Conservation (phyloP, 257 asterid genomes). For the Lycium ferocissimum region DNA sequence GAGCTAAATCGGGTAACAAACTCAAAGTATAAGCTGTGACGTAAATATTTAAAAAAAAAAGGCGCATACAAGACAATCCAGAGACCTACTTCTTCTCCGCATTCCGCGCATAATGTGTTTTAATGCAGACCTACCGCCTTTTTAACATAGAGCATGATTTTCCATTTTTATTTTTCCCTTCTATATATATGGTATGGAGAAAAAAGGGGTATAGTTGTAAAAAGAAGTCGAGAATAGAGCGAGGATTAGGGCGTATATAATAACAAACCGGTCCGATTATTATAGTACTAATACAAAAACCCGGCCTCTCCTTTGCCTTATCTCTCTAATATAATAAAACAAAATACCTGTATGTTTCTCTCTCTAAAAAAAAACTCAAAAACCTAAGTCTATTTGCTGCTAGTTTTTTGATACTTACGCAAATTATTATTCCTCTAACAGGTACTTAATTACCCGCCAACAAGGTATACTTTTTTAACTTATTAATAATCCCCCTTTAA, state of each 20-base stretch:
- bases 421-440: constrained; percentile 8
- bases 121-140: no score
- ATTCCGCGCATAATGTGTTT: no score
- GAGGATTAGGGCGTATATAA: neutral
- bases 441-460: constrained; percentile 73
- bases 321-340: neutral
- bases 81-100: no score
- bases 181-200: no score
- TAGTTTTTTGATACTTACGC: constrained; percentile 30
- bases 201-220: neutral
- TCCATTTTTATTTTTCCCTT: no score
- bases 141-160: no score
- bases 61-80: no score
- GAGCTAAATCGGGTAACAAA: no score
- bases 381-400: constrained; percentile 33
- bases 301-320: constrained; percentile 40
- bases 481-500: constrained; percentile 17
- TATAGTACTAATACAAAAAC: neutral
- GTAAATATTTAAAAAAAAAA: no score
- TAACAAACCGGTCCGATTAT: neutral
- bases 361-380: constrained; percentile 39
- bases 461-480: constrained; percentile 55
- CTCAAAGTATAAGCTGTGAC: no score
- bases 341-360: constrained; percentile 38
- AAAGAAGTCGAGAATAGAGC: neutral